Evolutionary conservation across 805 yeast species (phyloP), one percentile per base, ranked within the genome.

Genomic region (Torulaspora quercuum): DNA sequence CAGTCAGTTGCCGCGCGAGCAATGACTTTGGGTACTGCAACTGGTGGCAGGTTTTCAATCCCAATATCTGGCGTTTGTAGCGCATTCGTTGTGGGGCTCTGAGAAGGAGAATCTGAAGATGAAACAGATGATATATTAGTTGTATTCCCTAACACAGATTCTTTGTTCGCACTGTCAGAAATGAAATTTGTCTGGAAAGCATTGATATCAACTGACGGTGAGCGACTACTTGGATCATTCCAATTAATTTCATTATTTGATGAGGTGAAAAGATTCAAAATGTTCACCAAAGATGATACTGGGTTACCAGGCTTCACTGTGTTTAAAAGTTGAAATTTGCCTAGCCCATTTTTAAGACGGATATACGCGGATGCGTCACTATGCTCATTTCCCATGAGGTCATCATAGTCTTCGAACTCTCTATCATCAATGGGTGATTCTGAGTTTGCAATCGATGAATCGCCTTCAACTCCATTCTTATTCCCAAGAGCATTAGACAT

Each of bases 291-390:
- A 0, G 97, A 86, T 0, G 95, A 82, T 14, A 90, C 65, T 0
- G 97, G 95, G 9, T 90, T 68, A 0, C 96, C 95, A 24, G 83
- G 74, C 48, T 82, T 83, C 30, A 88, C 82, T 39, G 79, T 88
- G 48, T 87, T 88, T 29, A 88, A 63, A 17, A 86, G 58, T 49
- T 85, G 95, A 53, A 82, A 87, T 29, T 72, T 69, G 16, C 61
- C 59, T 7, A 50, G 23, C 3, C 55, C 55, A 29, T 53, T 47
- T 37, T 53, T 54, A 25, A 55, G 37, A 10, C 37, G 39, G 11
- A 55, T 49, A 26, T 49, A 53, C 11, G 44, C 50, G 8, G 39
- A 23, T 4, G 39, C 39, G 15, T 44, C 44, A 4, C 25, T 33
- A 7, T 41, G 40, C 15, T 44, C 48, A 12, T 24, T 29, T 3